phyloP scores from a whole-genome alignment of 1,139 yeast genomes.

The Hemisphaericaspora xylanilytica region DNA sequence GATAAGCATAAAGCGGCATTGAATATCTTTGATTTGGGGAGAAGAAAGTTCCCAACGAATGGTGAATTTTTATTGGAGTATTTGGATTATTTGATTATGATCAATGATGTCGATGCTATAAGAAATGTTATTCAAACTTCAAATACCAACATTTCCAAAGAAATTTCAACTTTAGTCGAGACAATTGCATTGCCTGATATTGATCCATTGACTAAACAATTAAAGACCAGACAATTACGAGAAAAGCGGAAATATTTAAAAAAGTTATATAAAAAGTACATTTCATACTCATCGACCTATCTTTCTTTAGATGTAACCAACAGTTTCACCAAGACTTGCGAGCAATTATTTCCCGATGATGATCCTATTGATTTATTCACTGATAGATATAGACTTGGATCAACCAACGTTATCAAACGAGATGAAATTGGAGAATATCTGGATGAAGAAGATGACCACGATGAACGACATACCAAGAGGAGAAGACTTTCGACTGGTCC shows the following conservation, averaged over 20 bases:
- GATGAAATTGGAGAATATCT: constrained; percentile 39
- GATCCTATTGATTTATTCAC: constrained; percentile 41
- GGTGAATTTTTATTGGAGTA: constrained; percentile 69
- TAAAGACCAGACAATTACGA: constrained; percentile 24
- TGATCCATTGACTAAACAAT: constrained; percentile 22
- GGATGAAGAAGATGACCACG: constrained; percentile 19
- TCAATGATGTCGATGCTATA: constrained; percentile 77
- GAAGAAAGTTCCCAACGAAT: constrained; percentile 43
- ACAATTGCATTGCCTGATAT: constrained; percentile 17
- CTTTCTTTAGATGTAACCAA: constrained; percentile 70
- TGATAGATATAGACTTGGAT: constrained; percentile 44
- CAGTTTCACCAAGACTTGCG: constrained; percentile 64
- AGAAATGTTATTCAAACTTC: constrained; percentile 74
- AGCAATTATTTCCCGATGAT: constrained; percentile 63
- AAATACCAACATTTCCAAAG: constrained; percentile 38
- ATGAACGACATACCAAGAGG: constrained; percentile 14
- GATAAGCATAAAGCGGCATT: constrained; percentile 66
- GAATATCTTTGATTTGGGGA: constrained; percentile 80
- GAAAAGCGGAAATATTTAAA: constrained; percentile 26
- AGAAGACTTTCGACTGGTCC: constrained; percentile 4
- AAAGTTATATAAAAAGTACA: constrained; percentile 22
- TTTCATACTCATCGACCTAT: constrained; percentile 39
- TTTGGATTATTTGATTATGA: constrained; percentile 66
- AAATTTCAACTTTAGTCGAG: constrained; percentile 25
- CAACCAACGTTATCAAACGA: constrained; percentile 43